phyloP scores from a whole-genome alignment of 169 alveolate genomes.

The Plasmodium blacklocki region DNA sequence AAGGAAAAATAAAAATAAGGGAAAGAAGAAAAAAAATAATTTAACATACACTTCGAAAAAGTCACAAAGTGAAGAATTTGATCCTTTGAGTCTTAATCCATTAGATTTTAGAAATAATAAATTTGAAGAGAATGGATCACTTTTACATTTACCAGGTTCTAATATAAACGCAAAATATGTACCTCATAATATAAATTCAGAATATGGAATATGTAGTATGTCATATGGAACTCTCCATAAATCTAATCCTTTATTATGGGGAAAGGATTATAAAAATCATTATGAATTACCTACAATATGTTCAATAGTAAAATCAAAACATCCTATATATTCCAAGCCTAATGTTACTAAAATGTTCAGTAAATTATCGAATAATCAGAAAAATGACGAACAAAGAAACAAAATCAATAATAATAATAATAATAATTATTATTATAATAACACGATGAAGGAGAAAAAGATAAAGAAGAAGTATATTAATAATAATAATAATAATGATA shows the following conservation, averaged over 20 bases:
- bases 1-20: slow-evolving; percentile 29
- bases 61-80: slow-evolving; percentile 59
- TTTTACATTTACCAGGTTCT: slow-evolving; percentile 73
- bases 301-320: slow-evolving; percentile 77
- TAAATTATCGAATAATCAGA: too few relatives aligned
- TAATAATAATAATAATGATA: too few relatives aligned
- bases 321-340: slow-evolving; percentile 68
- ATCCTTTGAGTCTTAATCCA: slow-evolving; percentile 54
- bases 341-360: background rate
- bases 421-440: too few relatives aligned
- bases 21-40: slow-evolving; percentile 12
- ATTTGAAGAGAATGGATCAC: slow-evolving; percentile 68
- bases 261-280: slow-evolving; percentile 59
- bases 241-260: slow-evolving; percentile 74
- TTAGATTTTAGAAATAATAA: slow-evolving; percentile 52
- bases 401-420: too few relatives aligned
- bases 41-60: slow-evolving; percentile 10
- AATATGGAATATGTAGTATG: slow-evolving; percentile 60
- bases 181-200: slow-evolving; percentile 21
- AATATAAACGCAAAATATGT: slow-evolving; percentile 52
- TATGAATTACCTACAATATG: slow-evolving; percentile 77
- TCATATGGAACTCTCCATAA: slow-evolving; percentile 73
- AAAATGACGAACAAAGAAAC: too few relatives aligned
- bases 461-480: too few relatives aligned
- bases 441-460: too few relatives aligned